Conservation (phyloP, 2,329 filamentous ascomycete species). For the Davidsoniella eucalypti region DNA sequence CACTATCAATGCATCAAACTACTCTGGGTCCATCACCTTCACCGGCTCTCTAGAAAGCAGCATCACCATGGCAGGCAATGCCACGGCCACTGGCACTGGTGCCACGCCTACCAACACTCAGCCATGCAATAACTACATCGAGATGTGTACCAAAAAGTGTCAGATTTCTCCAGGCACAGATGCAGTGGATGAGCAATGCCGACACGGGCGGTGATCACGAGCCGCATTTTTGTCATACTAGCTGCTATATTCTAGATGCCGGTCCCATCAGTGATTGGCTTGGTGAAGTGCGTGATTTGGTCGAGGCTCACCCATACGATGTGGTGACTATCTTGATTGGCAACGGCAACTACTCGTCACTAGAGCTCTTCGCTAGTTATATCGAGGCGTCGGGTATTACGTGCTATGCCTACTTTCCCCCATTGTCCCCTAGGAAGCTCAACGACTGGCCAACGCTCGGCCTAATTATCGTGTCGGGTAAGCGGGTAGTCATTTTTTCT, state of each 20-base stretch:
- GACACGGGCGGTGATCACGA: slow-evolving; percentile 24
- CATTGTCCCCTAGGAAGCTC: slow-evolving; percentile 51
- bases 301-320: slow-evolving; percentile 63
- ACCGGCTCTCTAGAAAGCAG: slow-evolving; percentile 28
- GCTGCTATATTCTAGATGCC: slow-evolving; percentile 64
- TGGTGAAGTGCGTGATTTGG: slow-evolving; percentile 51
- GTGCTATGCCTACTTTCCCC: slow-evolving; percentile 57
- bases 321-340: slow-evolving; percentile 75
- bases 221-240: slow-evolving; percentile 70
- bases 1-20: slow-evolving; percentile 16
- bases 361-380: slow-evolving; percentile 46
- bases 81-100: slow-evolving; percentile 25
- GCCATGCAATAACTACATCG: slow-evolving; percentile 63
- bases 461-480: slow-evolving; percentile 53
- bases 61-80: slow-evolving; percentile 25
- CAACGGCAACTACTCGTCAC: slow-evolving; percentile 56
- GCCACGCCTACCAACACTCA: slow-evolving; percentile 49
- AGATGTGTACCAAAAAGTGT: slow-evolving; percentile 61
- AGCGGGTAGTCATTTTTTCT: slow-evolving; percentile 67
- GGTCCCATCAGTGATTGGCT: slow-evolving; percentile 66
- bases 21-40: slow-evolving; percentile 23
- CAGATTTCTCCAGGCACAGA: slow-evolving; percentile 46
- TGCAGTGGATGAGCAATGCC: slow-evolving; percentile 37
- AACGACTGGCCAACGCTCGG: slow-evolving; percentile 72
- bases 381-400: slow-evolving; percentile 57